Conservation (phyloP, 2,329 filamentous ascomycete species). For the Colletotrichum karsti region DNA sequence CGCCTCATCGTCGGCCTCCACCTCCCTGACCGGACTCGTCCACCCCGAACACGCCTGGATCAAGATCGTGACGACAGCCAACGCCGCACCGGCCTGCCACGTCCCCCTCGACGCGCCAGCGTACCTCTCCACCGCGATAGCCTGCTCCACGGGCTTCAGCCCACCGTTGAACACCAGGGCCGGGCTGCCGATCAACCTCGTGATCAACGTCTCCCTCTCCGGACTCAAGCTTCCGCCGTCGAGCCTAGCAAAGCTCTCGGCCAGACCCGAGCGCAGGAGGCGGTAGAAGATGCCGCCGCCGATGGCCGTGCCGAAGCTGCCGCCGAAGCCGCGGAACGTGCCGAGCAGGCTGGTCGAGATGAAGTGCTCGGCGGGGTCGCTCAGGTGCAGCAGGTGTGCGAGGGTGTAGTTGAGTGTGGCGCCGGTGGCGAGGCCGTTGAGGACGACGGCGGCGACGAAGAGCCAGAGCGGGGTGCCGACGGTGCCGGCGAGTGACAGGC, state of each 20-base stretch:
- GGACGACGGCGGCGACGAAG: slow-evolving; percentile 70
- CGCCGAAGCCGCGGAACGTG: slow-evolving; percentile 84
- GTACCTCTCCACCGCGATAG: slow-evolving; percentile 57
- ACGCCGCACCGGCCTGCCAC: slow-evolving; percentile 55
- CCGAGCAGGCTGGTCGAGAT: slow-evolving; percentile 79
- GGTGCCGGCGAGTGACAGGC: slow-evolving; percentile 64
- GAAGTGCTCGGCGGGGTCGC: slow-evolving; percentile 72
- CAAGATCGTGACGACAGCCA: slow-evolving; percentile 52
- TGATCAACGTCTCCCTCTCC: slow-evolving; percentile 49
- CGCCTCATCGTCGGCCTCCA: slow-evolving; percentile 42
- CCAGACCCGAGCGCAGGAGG: slow-evolving; percentile 62
- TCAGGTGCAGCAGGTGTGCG: slow-evolving; percentile 81
- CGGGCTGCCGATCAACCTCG: slow-evolving; percentile 59
- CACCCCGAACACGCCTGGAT: slow-evolving; percentile 62
- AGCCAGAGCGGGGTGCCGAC: slow-evolving; percentile 56
- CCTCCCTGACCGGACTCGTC: slow-evolving; percentile 51
- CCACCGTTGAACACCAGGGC: slow-evolving; percentile 55
- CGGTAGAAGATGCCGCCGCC: slow-evolving; percentile 80
- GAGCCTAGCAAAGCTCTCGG: slow-evolving; percentile 61
- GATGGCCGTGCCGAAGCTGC: slow-evolving; percentile 81
- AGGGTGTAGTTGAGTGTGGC: slow-evolving; percentile 82
- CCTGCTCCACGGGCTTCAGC: slow-evolving; percentile 49
- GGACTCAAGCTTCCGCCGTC: slow-evolving; percentile 46
- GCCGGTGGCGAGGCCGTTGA: slow-evolving; percentile 78
- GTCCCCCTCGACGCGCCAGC: slow-evolving; percentile 52